phyloP scores from a whole-genome alignment of 2,329 filamentous ascomycete species.

The Metarhizium guizhouense region DNA sequence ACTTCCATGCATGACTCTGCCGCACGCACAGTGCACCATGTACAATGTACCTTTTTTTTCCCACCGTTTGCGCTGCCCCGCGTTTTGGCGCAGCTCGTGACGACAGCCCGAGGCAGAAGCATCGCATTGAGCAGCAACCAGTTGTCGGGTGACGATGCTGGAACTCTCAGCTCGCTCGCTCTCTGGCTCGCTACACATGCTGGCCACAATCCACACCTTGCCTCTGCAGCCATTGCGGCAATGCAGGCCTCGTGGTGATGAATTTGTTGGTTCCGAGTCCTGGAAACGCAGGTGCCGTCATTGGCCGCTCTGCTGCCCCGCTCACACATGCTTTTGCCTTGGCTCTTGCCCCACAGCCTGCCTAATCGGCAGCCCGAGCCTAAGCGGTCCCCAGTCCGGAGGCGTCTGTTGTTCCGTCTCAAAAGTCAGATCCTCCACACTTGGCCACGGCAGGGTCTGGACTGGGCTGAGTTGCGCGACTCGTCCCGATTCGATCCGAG shows the following conservation, averaged over 20 bases:
- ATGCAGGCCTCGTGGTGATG: not conserved
- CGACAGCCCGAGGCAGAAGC: not conserved
- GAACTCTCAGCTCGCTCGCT: too few species aligned
- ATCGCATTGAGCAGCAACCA: too few species aligned
- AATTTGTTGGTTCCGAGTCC: not conserved
- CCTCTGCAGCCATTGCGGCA: not conserved
- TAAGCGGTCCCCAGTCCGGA: constrained; percentile 5
- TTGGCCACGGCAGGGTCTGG: not conserved
- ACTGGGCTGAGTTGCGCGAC: not conserved
- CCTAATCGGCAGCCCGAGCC: constrained; percentile 8
- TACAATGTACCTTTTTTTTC: not conserved
- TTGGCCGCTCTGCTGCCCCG: not conserved
- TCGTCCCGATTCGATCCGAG: not conserved
- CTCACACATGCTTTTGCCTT: constrained; percentile 3
- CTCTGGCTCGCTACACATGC: too few species aligned
- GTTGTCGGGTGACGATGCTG: too few species aligned
- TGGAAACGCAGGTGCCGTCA: not conserved
- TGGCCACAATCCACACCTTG: too few species aligned
- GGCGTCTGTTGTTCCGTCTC: not conserved
- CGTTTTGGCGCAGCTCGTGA: not conserved
- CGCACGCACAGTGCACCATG: not conserved
- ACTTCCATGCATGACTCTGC: not conserved
- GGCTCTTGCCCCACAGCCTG: not conserved
- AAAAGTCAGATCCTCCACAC: not conserved
- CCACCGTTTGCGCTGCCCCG: not conserved